Evolutionary conservation across 169 alveolate genomes (phyloP).

Genomic region (Cystoisospora suis): DNA sequence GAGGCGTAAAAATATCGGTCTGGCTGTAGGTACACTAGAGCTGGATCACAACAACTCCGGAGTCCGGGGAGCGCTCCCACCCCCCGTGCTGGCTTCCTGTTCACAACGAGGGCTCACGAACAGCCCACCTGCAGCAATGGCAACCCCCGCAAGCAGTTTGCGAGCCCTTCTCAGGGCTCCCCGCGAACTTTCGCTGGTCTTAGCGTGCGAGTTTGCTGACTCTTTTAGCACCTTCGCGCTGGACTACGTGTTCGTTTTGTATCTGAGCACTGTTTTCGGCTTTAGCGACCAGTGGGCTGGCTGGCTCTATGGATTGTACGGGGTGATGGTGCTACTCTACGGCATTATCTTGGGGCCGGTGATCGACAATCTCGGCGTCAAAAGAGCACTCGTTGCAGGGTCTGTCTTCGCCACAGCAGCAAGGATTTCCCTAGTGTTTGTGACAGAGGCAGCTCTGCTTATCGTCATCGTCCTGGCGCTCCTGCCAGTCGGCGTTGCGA

Average conservation of each 20-base stretch:
- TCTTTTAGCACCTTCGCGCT: constrained; percentile 63
- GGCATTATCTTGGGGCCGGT: constrained; percentile 44
- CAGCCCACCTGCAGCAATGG: neutral
- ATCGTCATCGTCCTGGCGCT: neutral
- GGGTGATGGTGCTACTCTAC: constrained; percentile 26
- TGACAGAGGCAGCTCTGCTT: constrained; percentile 33
- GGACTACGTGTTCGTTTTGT: constrained; percentile 58
- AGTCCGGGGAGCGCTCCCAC: too few relatives aligned
- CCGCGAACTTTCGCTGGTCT: constrained; percentile 29
- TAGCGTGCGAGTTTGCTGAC: constrained; percentile 64
- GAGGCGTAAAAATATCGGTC: too few relatives aligned
- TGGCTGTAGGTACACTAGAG: too few relatives aligned
- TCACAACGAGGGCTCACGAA: neutral
- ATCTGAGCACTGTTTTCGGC: constrained; percentile 42
- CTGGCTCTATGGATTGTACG: constrained; percentile 50
- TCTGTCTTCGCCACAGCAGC: neutral
- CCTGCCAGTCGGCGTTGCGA: constrained; percentile 49
- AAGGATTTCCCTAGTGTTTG: constrained; percentile 41
- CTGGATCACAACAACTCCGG: too few relatives aligned
- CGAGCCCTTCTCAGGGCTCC: constrained; percentile 38
- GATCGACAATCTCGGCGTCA: constrained; percentile 41
- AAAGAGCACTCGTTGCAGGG: constrained; percentile 40
- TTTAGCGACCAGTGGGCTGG: constrained; percentile 56
- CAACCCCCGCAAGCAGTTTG: neutral
- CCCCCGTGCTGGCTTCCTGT: too few relatives aligned